Percentiles rank a stretch among this genome's conserved stretches.
Conservation (phyloP, 352 stramenopile species). For the Phytophthora pluvialis region DNA sequence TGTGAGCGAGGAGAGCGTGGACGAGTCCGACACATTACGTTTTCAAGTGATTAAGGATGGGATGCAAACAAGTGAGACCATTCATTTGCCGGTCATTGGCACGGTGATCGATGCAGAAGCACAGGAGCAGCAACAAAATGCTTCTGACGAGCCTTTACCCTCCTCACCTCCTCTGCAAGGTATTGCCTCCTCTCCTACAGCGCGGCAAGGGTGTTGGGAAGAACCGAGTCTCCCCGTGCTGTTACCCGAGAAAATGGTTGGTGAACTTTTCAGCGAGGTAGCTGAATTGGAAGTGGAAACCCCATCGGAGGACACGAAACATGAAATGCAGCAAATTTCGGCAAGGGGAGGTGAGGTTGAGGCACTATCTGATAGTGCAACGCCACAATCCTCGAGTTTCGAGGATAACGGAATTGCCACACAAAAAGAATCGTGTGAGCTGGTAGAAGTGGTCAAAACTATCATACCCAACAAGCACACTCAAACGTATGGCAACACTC, state of each 20-base stretch:
- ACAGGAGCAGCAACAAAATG: neutral
- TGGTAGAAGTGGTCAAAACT: neutral
- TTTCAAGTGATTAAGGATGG: conserved; percentile 2
- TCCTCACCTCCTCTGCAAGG: neutral
- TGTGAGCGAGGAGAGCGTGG: neutral
- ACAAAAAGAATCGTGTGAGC: neutral
- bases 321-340: neutral
- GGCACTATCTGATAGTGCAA: neutral
- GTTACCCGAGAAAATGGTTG: neutral
- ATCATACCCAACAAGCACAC: neutral
- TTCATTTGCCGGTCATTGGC: neutral
- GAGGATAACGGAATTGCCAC: neutral
- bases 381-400: neutral
- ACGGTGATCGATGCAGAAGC: neutral
- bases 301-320: neutral
- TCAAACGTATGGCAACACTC: neutral
- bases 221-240: neutral
- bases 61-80: neutral
- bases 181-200: neutral
- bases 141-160: neutral
- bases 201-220: conserved; percentile 30
- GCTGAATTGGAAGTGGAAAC: neutral
- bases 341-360: neutral
- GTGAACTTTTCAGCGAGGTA: neutral
- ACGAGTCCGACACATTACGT: neutral